Evolutionary conservation across 1,284 basidiomycete genomes (phyloP).

Genomic region (Farysia itapuensis): DNA sequence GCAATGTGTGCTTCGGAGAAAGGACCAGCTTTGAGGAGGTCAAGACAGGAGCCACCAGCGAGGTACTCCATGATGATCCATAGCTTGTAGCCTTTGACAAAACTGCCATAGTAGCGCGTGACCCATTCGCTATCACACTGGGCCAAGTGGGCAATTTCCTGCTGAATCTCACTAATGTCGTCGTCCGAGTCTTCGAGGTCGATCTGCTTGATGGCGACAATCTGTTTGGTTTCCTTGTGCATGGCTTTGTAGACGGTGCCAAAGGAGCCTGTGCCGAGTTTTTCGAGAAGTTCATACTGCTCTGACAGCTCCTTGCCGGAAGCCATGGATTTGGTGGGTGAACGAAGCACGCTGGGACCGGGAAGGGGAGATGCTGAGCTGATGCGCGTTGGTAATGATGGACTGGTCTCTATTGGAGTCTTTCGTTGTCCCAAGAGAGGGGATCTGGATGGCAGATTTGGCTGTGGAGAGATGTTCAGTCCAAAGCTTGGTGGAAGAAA

Average conservation of each 20-base stretch:
- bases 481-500: neutral
- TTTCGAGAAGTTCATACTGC: slow-evolving; percentile 87
- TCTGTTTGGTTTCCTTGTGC: slow-evolving; percentile 87
- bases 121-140: slow-evolving; percentile 95
- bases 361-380: slow-evolving; percentile 26
- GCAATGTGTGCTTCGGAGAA: slow-evolving; percentile 93
- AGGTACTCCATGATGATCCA: slow-evolving; percentile 99
- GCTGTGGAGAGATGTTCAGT: slow-evolving; percentile 19
- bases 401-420: slow-evolving; percentile 16
- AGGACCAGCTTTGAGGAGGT: slow-evolving; percentile 84
- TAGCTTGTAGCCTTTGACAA: slow-evolving; percentile 92
- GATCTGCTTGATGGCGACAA: slow-evolving; percentile 98
- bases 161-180: slow-evolving; percentile 71
- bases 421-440: slow-evolving; percentile 40
- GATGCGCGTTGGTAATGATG: slow-evolving; percentile 22
- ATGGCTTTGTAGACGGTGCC: slow-evolving; percentile 90
- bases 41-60: slow-evolving; percentile 95
- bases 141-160: slow-evolving; percentile 92
- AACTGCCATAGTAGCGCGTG: slow-evolving; percentile 93
- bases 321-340: slow-evolving; percentile 23
- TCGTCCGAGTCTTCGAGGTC: slow-evolving; percentile 63
- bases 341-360: slow-evolving; percentile 27
- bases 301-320: slow-evolving; percentile 50
- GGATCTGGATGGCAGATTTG: slow-evolving; percentile 43
- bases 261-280: slow-evolving; percentile 95